phyloP scores from a whole-genome alignment of 2,329 filamentous ascomycete genomes.

The Metarhizium anisopliae region DNA sequence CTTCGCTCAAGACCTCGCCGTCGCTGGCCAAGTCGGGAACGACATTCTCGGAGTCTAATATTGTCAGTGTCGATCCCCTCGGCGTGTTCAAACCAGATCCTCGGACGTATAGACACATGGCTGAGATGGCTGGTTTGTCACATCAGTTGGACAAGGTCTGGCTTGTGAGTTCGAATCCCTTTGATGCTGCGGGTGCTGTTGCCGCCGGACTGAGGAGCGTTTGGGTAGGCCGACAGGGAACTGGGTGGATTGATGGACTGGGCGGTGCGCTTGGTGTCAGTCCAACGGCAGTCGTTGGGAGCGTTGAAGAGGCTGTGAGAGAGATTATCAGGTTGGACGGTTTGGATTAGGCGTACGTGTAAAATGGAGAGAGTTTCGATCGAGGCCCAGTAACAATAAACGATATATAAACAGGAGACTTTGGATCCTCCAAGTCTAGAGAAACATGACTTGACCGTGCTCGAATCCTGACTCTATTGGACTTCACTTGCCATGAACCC shows the following conservation, averaged over 20 bases:
- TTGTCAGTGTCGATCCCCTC: constrained; percentile 54
- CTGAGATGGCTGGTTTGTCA: constrained; percentile 37
- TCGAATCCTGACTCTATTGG: too few relatives aligned
- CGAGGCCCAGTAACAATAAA: too few relatives aligned
- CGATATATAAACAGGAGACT: too few relatives aligned
- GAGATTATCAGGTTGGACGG: neutral
- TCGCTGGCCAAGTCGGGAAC: constrained; percentile 38
- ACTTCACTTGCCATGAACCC: too few relatives aligned
- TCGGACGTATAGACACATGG: constrained; percentile 52
- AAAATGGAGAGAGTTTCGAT: too few relatives aligned
- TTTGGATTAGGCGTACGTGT: neutral
- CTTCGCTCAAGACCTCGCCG: constrained; percentile 48
- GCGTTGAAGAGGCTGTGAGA: neutral
- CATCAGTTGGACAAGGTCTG: constrained; percentile 44
- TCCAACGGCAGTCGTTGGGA: neutral
- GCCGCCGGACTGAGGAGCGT: constrained; percentile 13
- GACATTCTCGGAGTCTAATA: neutral
- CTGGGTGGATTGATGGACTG: constrained; percentile 9
- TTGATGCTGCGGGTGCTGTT: constrained; percentile 59
- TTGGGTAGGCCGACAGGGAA: constrained; percentile 9
- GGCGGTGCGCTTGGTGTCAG: neutral
- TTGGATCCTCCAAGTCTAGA: too few relatives aligned
- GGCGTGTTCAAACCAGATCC: constrained; percentile 56
- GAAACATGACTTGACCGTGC: too few relatives aligned
- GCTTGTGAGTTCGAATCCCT: constrained; percentile 65